Conservation (phyloP, 2,329 filamentous ascomycete genomes). For the Talaromyces pinophilus region DNA sequence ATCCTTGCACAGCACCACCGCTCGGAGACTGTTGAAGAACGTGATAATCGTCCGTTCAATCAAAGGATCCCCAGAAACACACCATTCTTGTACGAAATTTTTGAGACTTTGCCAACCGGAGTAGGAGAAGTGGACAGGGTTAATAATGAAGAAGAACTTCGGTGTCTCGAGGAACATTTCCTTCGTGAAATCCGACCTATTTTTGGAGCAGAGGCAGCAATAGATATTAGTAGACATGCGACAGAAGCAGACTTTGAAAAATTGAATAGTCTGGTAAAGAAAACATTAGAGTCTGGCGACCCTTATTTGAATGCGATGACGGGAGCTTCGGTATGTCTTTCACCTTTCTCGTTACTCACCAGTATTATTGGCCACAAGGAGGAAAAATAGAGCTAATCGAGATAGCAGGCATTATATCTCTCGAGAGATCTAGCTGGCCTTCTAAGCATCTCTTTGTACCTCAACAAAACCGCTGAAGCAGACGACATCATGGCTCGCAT, state of each 20-base stretch:
- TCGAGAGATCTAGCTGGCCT: constrained; percentile 9
- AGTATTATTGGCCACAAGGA: neutral
- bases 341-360: neutral
- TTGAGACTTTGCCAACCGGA: neutral
- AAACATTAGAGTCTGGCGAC: neutral
- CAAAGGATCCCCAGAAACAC: neutral
- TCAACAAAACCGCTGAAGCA: constrained; percentile 9
- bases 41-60: neutral
- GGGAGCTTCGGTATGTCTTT: neutral
- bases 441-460: constrained; percentile 11
- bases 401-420: constrained; percentile 9
- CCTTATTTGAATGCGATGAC: constrained; percentile 7
- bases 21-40: constrained; percentile 2
- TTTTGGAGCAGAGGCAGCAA: neutral
- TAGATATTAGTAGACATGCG: neutral
- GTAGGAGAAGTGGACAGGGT: constrained; percentile 7
- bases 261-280: constrained; percentile 9
- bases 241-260: constrained; percentile 11
- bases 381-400: neutral
- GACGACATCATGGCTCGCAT: constrained; percentile 21
- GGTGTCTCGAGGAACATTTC: constrained; percentile 1
- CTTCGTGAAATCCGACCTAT: neutral
- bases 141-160: neutral
- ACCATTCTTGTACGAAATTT: constrained; percentile 11
- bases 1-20: neutral